phyloP scores from a whole-genome alignment of 257 asterid genomes.

The Ligustrum vulgare region DNA sequence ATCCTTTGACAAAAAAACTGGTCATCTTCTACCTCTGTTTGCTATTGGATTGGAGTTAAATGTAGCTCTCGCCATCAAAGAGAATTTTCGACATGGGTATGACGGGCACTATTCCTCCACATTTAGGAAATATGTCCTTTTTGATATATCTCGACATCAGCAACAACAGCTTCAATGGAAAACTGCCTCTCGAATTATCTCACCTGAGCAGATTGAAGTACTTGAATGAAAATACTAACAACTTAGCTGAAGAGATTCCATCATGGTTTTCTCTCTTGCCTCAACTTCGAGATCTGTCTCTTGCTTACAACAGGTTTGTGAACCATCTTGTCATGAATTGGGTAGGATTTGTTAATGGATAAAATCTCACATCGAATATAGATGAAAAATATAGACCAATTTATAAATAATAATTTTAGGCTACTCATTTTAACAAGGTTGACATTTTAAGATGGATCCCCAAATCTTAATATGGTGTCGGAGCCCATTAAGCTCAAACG shows the following conservation, averaged over 20 bases:
- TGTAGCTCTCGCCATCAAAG: conserved; percentile 12
- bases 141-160: too few species aligned
- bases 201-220: conserved; percentile 23
- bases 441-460: too few species aligned
- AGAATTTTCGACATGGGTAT: too few species aligned
- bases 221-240: conserved; percentile 23
- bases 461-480: too few species aligned
- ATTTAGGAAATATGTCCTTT: too few species aligned
- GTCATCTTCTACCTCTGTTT: conserved; percentile 24
- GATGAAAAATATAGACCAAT: too few species aligned
- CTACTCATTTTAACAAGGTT: too few species aligned
- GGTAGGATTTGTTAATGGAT: too few species aligned
- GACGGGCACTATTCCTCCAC: too few species aligned
- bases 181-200: conserved; percentile 25
- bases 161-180: conserved; percentile 29
- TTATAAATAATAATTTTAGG: too few species aligned
- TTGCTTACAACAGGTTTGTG: conserved; percentile 15
- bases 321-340: background rate
- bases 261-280: conserved; percentile 18
- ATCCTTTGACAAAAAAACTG: conserved; percentile 26
- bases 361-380: too few species aligned
- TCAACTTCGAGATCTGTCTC: conserved; percentile 24
- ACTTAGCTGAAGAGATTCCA: conserved; percentile 29
- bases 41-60: conserved; percentile 37
- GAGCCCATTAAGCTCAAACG: too few species aligned